These are phyloP conservation scores for Russula sp. DNA, from an alignment of 768 basidiomycete genomes.

Conservation along the genomic window DNA sequence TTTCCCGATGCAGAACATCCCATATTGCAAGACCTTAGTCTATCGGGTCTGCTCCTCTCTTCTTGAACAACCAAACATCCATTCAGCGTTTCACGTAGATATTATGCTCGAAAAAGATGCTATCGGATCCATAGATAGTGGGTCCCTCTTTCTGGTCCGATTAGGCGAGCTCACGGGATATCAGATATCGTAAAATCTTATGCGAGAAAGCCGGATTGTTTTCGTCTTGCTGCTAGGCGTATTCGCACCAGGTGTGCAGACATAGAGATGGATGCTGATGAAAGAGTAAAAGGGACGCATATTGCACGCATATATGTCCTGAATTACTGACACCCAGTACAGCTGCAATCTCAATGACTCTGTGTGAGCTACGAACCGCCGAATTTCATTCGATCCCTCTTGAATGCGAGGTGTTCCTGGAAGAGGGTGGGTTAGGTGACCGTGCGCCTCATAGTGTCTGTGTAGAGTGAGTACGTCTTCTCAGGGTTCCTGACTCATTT, in stretches of 20 bases:
- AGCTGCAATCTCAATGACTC: conserved; percentile 25
- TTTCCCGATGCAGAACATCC: not conserved
- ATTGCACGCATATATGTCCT: not conserved
- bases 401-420: conserved; percentile 20
- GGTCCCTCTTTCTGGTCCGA: not conserved
- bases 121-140: not conserved
- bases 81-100: conserved; percentile 1
- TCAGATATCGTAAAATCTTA: not conserved
- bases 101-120: not conserved
- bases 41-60: not conserved
- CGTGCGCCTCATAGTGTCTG: conserved; percentile 14
- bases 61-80: not conserved
- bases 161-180: not conserved
- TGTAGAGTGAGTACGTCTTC: conserved; percentile 18
- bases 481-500: not conserved
- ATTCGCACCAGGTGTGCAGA: conserved; percentile 19
- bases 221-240: conserved; percentile 19
- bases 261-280: conserved; percentile 21
- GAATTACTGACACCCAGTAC: not conserved
- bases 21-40: not conserved
- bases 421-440: not conserved
- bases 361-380: conserved; percentile 24
- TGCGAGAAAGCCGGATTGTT: conserved; percentile 22
- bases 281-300: conserved; percentile 20
- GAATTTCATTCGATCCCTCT: conserved; percentile 21